Evolutionary conservation across 495 filamentous ascomycete genomes (phyloP).

Genomic region (Podospora pseudoanserina): DNA sequence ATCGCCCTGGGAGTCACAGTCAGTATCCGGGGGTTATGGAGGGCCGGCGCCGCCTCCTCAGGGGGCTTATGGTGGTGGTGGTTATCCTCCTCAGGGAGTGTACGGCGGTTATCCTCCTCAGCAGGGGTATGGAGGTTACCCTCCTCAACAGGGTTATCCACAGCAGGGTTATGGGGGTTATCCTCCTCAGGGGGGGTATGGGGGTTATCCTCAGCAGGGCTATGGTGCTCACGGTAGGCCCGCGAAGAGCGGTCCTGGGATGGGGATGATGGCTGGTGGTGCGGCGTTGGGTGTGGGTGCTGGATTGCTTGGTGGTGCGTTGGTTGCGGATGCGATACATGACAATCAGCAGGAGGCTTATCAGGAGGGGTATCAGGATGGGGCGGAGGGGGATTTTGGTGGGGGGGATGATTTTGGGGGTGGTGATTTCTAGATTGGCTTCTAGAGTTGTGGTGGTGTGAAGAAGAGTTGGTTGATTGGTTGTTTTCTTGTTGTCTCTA

Average conservation of each 20-base stretch:
- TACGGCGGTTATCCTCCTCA: constrained; percentile 25
- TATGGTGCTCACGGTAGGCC: constrained; percentile 14
- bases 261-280: constrained; percentile 62
- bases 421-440: constrained; percentile 48
- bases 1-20: constrained; percentile 13
- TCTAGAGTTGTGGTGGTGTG: constrained; percentile 34
- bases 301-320: constrained; percentile 66
- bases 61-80: constrained; percentile 35
- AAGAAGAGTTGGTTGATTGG: neutral
- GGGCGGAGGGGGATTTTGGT: constrained; percentile 25
- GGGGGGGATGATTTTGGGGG: constrained; percentile 33
- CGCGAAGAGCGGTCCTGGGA: constrained; percentile 45
- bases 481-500: neutral
- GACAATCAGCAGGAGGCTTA: constrained; percentile 55
- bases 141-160: constrained; percentile 17
- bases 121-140: constrained; percentile 36
- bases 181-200: constrained; percentile 29
- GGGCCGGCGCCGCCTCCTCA: constrained; percentile 39
- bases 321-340: constrained; percentile 63
- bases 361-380: constrained; percentile 46
- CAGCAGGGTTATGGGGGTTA: constrained; percentile 25
- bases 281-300: constrained; percentile 75
- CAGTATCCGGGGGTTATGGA: constrained; percentile 21
- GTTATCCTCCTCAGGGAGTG: constrained; percentile 27
- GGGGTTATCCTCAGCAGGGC: constrained; percentile 21